phyloP scores from a whole-genome alignment of 768 basidiomycete genomes.

The Suillus tomentosus region DNA sequence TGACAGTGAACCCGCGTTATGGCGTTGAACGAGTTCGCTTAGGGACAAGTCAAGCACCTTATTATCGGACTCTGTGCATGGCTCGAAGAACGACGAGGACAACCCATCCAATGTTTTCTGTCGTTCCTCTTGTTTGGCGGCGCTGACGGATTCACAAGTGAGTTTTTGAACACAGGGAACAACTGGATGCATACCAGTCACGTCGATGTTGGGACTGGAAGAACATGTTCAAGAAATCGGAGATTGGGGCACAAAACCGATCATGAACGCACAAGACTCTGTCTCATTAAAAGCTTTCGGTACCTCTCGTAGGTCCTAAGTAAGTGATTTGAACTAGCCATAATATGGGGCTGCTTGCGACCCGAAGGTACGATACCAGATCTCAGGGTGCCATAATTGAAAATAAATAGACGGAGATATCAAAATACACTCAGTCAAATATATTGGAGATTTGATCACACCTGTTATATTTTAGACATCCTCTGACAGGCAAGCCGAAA shows the following conservation, averaged over 20 bases:
- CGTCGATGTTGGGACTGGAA: constrained; percentile 26
- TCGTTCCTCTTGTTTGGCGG: constrained; percentile 37
- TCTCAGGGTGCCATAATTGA: constrained; percentile 6
- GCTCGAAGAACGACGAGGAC: constrained; percentile 30
- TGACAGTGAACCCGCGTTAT: constrained; percentile 29
- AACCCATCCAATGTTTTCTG: constrained; percentile 31
- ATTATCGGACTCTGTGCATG: constrained; percentile 37
- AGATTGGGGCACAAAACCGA: no score
- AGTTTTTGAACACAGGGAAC: background rate
- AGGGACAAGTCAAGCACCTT: constrained; percentile 40
- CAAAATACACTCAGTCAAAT: background rate
- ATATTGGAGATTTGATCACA: constrained; percentile 7
- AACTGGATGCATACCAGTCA: constrained; percentile 29
- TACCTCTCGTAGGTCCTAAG: background rate
- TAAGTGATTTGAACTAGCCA: background rate
- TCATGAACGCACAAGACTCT: background rate
- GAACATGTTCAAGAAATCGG: constrained; percentile 23
- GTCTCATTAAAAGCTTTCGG: background rate
- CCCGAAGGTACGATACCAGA: background rate
- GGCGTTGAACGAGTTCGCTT: constrained; percentile 36
- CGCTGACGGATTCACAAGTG: constrained; percentile 17
- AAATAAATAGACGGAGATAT: constrained; percentile 1
- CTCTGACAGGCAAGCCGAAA: background rate
- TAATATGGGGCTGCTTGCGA: background rate
- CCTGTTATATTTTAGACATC: background rate